These are phyloP conservation scores for Coemansia sp. DNA, from an alignment of 192 early-diverging fungal genomes.

Conservation along the genomic window DNA sequence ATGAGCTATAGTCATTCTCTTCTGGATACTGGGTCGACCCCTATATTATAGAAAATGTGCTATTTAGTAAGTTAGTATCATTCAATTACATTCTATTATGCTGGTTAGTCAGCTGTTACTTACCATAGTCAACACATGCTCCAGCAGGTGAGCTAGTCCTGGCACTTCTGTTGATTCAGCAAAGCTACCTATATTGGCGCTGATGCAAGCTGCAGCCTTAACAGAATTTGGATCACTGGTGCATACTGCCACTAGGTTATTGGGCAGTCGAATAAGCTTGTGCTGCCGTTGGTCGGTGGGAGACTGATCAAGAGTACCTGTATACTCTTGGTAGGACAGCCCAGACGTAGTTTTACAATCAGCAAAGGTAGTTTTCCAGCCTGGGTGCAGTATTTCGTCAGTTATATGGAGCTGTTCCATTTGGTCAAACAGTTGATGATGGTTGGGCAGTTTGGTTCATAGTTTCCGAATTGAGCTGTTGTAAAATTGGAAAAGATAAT, in stretches of 20 bases:
- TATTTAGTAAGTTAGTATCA: background rate
- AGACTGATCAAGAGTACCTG: constrained; percentile 45
- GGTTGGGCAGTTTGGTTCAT: background rate
- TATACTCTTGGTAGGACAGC: constrained; percentile 28
- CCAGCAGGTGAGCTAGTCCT: constrained; percentile 72
- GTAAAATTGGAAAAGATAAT: background rate
- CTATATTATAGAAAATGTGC: background rate
- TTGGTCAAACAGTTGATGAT: no score
- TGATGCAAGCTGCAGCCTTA: constrained; percentile 59
- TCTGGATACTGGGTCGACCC: constrained; percentile 62
- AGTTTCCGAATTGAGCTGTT: background rate
- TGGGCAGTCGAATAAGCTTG: constrained; percentile 57
- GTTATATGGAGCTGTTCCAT: background rate
- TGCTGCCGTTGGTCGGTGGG: constrained; percentile 61
- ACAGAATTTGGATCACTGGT: constrained; percentile 57
- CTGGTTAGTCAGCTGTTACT: background rate
- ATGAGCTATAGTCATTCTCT: no score
- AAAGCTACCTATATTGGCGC: constrained; percentile 63
- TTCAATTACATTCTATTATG: no score
- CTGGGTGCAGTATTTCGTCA: background rate
- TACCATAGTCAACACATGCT: constrained; percentile 67
- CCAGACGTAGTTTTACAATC: background rate
- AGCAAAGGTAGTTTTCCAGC: background rate
- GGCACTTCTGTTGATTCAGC: constrained; percentile 59
- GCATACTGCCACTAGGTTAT: constrained; percentile 60